Evolutionary conservation across 495 filamentous ascomycete genomes (phyloP).

Genomic region (Penicillium paxilli): DNA sequence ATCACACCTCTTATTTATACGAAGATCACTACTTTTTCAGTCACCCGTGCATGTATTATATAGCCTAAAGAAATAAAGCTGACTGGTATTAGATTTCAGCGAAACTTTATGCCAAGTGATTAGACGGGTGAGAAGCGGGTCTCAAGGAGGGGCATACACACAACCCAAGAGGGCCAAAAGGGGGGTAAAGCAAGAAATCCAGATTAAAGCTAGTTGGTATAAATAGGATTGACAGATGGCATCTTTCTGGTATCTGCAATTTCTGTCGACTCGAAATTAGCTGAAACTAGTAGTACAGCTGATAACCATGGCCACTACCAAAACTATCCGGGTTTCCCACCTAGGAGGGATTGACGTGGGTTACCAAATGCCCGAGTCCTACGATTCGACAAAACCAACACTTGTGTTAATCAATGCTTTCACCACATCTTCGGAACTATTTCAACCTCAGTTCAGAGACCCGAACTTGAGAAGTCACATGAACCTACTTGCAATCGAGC

Average conservation of each 20-base stretch:
- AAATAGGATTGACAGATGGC: too few species aligned
- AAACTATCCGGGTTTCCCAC: slow-evolving; percentile 34
- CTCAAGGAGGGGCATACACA: not conserved
- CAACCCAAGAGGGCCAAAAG: too few species aligned
- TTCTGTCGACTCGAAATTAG: too few species aligned
- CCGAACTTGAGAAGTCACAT: slow-evolving; percentile 24
- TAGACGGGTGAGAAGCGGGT: not conserved
- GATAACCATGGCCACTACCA: slow-evolving; percentile 14
- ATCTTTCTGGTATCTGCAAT: too few species aligned
- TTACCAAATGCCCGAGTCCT: slow-evolving; percentile 33
- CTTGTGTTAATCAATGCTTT: slow-evolving; percentile 39
- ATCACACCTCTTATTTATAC: too few species aligned
- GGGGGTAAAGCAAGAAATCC: not conserved
- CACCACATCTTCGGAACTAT: slow-evolving; percentile 34
- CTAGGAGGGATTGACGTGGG: slow-evolving; percentile 35
- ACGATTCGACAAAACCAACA: slow-evolving; percentile 39
- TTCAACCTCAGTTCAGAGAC: slow-evolving; percentile 29
- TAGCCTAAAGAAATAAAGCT: not conserved
- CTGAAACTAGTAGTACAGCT: not conserved
- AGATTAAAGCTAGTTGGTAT: too few species aligned
- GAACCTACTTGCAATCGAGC: slow-evolving; percentile 52
- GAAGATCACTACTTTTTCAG: not conserved
- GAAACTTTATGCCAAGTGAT: not conserved
- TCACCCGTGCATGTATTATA: too few species aligned
- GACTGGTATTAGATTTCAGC: not conserved